These are phyloP conservation scores for Dipodascopsis tothii DNA, from an alignment of 805 yeast genomes.

Conservation along the genomic window DNA sequence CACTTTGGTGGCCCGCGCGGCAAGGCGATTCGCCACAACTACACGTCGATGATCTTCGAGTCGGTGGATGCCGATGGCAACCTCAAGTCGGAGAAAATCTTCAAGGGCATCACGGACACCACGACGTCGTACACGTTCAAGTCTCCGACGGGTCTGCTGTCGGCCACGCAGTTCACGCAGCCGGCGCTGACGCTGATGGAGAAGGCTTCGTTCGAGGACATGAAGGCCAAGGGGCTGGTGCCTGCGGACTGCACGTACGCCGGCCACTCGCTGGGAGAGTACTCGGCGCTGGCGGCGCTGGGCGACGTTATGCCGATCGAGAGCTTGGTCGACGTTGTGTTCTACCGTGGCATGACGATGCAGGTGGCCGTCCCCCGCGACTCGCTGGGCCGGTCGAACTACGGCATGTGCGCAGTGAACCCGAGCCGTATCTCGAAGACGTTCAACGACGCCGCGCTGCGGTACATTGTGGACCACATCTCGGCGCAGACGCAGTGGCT, in stretches of 20 bases:
- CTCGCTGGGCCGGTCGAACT: constrained; percentile 87
- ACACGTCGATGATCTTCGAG: constrained; percentile 95
- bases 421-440: constrained; percentile 87
- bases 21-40: constrained; percentile 87
- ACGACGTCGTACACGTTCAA: constrained; percentile 82
- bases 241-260: constrained; percentile 93
- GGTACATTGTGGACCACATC: constrained; percentile 88
- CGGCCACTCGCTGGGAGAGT: constrained; percentile 98
- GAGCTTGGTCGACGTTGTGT: constrained; percentile 37
- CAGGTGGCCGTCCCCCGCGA: constrained; percentile 99
- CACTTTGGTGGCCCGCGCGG: constrained; percentile 93
- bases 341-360: constrained; percentile 99
- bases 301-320: constrained; percentile 99
- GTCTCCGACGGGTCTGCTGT: constrained; percentile 88
- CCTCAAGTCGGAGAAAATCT: constrained; percentile 84
- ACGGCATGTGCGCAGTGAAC: constrained; percentile 98
- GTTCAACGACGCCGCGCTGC: constrained; percentile 85
- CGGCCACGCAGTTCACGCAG: constrained; percentile 98
- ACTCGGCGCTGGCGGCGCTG: constrained; percentile 91
- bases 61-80: constrained; percentile 79
- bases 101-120: constrained; percentile 77
- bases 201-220: constrained; percentile 96
- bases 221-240: constrained; percentile 90
- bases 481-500: constrained; percentile 82
- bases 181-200: constrained; percentile 99